A percentile compares a stretch with the other conserved stretches of the same genome.
Conservation (phyloP, 805 yeast species). For the Danielia reshetovae region DNA sequence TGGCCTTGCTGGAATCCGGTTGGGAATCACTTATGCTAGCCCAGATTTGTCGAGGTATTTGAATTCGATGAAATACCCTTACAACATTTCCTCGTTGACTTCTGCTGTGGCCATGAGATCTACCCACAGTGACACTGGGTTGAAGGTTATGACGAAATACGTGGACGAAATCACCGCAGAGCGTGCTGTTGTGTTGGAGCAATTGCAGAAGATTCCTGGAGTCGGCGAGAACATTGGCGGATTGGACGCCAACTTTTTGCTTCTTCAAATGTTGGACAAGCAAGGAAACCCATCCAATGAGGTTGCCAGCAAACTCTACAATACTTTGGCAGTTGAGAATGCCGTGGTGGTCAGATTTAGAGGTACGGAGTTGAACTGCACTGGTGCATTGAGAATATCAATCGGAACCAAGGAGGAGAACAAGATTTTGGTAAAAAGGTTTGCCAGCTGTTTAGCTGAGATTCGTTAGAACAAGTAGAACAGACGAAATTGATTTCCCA, state of each 20-base stretch:
- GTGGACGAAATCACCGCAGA: conserved; percentile 51
- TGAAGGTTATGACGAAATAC: conserved; percentile 53
- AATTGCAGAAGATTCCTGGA: conserved; percentile 53
- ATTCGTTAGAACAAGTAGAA: conserved; percentile 4
- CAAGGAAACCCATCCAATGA: conserved; percentile 63
- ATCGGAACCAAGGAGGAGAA: conserved; percentile 84
- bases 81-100: conserved; percentile 82
- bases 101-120: conserved; percentile 75
- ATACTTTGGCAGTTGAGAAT: conserved; percentile 62
- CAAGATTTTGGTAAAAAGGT: conserved; percentile 46
- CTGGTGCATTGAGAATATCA: conserved; percentile 82
- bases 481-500: not conserved
- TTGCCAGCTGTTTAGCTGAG: conserved; percentile 27
- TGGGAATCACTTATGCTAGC: conserved; percentile 75
- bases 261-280: conserved; percentile 64
- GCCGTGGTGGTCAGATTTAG: conserved; percentile 87
- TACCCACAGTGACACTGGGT: conserved; percentile 47
- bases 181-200: conserved; percentile 50
- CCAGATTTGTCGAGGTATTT: conserved; percentile 59
- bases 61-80: conserved; percentile 94
- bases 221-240: conserved; percentile 81
- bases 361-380: conserved; percentile 86
- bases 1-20: conserved; percentile 91
- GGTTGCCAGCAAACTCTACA: conserved; percentile 64
- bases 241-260: conserved; percentile 77